Base-by-base conservation (phyloP, 129 eudicot species). In the Chrysanthemum seticuspe region DNA sequence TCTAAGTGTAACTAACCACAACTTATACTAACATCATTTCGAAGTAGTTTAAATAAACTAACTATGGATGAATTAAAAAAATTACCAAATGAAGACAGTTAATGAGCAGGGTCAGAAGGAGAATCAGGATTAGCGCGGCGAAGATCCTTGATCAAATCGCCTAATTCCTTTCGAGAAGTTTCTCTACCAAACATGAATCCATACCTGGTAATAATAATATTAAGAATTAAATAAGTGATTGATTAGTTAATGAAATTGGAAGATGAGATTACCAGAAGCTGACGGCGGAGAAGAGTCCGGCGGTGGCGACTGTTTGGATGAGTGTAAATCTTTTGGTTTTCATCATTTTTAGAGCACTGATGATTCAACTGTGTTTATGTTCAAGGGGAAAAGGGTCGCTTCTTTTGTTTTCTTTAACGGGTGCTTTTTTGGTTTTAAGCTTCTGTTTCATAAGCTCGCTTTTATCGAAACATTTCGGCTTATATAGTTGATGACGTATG, bases 151-250 rank as follows among this genome's bases (percentile, higher is more conserved):
- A 94, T 94, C 74, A 90, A 70, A 54, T 81, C 91, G 2, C 75
- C 74, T 10, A 94, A 85, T 84, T 90, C 93, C 83, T 94, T 94
- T n/a, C 98, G 88, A 19, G 96, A 85, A 1, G 96, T 81, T 76
- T 94, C 97, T 86, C 97, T 87, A 45, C 98, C 98, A 59, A 94
- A 82, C 98, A 94, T 94, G 81, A 86, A 94, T 25, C 98, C 98
- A 55, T 94, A 94, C 97, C 97, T 90, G 63, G 45, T n/a, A n/a
- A 34, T 1, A 3, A 59, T 31, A 62, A 40, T 10, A 13, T 13
- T 63, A 59, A 61, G 31, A 63, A 48, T 56, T 50, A 15, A 11
- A 14, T 1, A 1, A 67, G 6, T 23, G n/a, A 9, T 49, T 10
- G 57, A 63, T 12, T 8, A 13, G 6, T 44, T 13, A 56, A 23